phyloP scores from a whole-genome alignment of 2,329 filamentous ascomycete genomes.

The Tolypocladium sp. region DNA sequence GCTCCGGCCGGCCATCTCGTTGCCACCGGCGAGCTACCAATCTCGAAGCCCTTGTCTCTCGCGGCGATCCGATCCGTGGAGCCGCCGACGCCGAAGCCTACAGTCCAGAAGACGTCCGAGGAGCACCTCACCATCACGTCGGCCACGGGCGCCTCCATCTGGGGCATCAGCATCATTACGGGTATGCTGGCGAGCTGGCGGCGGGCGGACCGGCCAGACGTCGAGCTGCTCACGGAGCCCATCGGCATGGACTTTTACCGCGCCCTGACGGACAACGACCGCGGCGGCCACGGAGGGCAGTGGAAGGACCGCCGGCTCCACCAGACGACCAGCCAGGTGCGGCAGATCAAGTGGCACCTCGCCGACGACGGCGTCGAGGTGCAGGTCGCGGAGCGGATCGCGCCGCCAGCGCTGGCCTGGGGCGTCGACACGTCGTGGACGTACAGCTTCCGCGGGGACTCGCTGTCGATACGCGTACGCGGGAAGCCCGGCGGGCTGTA shows the following conservation, averaged over 20 bases:
- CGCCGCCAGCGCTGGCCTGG: constrained; percentile 57
- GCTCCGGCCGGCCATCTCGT: constrained; percentile 39
- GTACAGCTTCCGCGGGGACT: constrained; percentile 43
- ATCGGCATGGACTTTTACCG: constrained; percentile 50
- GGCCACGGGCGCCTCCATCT: constrained; percentile 23
- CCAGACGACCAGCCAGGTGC: constrained; percentile 33
- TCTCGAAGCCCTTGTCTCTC: constrained; percentile 24
- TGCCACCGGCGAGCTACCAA: constrained; percentile 37
- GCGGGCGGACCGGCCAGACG: constrained; percentile 15
- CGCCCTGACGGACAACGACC: constrained; percentile 58
- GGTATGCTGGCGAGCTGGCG: constrained; percentile 34
- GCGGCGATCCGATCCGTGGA: constrained; percentile 8
- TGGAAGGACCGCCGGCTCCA: constrained; percentile 43
- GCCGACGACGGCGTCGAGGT: constrained; percentile 26
- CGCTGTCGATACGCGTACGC: constrained; percentile 39
- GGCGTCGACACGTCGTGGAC: constrained; percentile 37
- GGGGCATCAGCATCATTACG: constrained; percentile 32
- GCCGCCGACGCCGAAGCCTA: constrained; percentile 10
- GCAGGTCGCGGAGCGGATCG: constrained; percentile 42
- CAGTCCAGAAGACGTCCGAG: constrained; percentile 8
- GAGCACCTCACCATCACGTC: constrained; percentile 23
- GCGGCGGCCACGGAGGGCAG: constrained; percentile 43
- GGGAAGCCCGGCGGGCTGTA: constrained; percentile 36
- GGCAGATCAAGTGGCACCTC: constrained; percentile 22
- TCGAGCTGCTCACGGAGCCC: constrained; percentile 34